These are phyloP conservation scores for Coemansia sp. DNA, from an alignment of 192 early-diverging fungal genomes.

Conservation along the genomic window DNA sequence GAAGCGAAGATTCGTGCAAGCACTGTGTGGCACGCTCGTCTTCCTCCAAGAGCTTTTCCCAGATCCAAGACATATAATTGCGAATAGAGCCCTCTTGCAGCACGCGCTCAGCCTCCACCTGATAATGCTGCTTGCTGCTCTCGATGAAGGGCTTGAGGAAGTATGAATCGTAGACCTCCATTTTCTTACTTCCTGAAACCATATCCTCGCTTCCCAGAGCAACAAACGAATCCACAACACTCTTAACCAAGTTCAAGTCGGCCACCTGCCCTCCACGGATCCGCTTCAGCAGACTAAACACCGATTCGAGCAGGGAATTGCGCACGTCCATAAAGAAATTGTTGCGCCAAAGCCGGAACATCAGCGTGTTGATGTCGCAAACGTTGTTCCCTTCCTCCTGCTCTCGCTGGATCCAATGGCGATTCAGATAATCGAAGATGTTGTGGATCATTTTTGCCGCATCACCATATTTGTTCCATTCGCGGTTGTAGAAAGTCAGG, in stretches of 20 bases:
- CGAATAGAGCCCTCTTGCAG: conserved; percentile 85
- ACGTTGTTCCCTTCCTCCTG: conserved; percentile 87
- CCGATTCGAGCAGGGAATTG: conserved; percentile 46
- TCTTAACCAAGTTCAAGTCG: conserved; percentile 80
- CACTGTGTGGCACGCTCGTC: conserved; percentile 86
- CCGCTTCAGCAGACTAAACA: conserved; percentile 65
- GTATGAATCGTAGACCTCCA: conserved; percentile 85
- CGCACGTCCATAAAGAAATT: conserved; percentile 56
- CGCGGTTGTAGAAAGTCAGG: conserved; percentile 80
- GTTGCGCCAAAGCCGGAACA: conserved; percentile 72
- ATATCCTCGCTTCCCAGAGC: conserved; percentile 67
- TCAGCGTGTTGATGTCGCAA: conserved; percentile 91
- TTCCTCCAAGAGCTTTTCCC: conserved; percentile 74
- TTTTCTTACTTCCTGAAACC: conserved; percentile 72
- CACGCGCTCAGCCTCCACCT: conserved; percentile 85
- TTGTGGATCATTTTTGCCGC: conserved; percentile 84
- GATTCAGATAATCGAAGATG: conserved; percentile 92
- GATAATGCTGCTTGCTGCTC: conserved; percentile 84
- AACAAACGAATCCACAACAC: conserved; percentile 90
- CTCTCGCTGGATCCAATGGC: conserved; percentile 96
- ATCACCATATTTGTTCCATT: conserved; percentile 90
- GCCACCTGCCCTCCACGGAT: conserved; percentile 88
- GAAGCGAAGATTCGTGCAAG: conserved; percentile 77
- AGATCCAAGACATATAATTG: conserved; percentile 94
- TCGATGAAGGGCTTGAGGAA: conserved; percentile 84